Evolutionary conservation across 2,329 filamentous ascomycete genomes (phyloP), one percentile per base, ranked within the genome.

Genomic region (Teratosphaeria pseudoeucalypti): DNA sequence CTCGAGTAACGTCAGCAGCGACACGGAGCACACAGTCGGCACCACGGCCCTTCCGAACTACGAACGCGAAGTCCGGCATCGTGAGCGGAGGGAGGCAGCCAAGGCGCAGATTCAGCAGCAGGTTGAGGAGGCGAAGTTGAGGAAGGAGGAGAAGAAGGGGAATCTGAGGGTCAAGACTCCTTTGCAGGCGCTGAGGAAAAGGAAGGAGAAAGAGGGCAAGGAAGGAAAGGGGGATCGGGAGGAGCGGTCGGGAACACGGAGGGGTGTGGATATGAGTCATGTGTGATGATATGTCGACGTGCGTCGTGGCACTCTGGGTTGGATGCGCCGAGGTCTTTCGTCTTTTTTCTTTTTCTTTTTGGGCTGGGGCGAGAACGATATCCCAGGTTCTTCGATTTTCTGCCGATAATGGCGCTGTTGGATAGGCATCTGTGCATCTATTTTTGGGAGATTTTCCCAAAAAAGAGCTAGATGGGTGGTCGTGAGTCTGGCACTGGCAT

Each of bases 151-250:
- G 57, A 62, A 68, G 55, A 72, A 73, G 52, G 69, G 72, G 26
- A 72, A 49, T n/a, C 10, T 71, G 52, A 73, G 74, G 58, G 70
- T 69, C n/a, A 73, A 75, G 61, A 71, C 75, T 43, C 70, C 75
- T 6, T 66, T 77, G 55, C 69, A 73, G 9, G 71, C 70, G 5
- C 71, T 77, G 60, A 70, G 66, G 57, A 68, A 67, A 59, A 65
- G 67, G 62, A 69, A 68, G 55, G 71, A 66, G 43, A 66, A 66
- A 62, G 67, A 71, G 6, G 26, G 52, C 2, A 49, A 34, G 11
- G 52, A 32, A 14, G 23, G 23, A 32, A 23, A 37, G 26, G 54
- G 54, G 4, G 37, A 43, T 14, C 12, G 43, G 43, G 43, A 49
- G 5, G 43, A 49, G 27, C 54, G 52, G 3, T 32, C 23, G 43